Evolutionary conservation across 2,329 filamentous ascomycete genomes (phyloP), one percentile per base, ranked within the genome.

Genomic region (Trichoderma hamatum): DNA sequence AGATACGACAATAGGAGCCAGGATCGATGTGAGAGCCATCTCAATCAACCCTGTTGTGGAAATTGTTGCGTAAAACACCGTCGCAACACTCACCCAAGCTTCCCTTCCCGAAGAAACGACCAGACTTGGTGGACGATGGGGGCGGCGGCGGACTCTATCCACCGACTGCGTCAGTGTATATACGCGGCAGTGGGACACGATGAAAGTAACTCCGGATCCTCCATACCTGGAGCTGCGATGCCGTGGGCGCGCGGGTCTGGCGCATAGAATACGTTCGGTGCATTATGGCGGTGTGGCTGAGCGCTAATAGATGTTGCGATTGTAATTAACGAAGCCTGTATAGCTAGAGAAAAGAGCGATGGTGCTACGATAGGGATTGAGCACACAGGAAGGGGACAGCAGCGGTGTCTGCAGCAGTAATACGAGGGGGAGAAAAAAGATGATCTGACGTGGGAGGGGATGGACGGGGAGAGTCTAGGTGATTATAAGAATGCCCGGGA

Each of bases 261-360:
- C 96, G 94, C 96, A 97, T 97, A 77, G 94, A 97, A 82, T 98
- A 99, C 74, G 96, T 97, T 81, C 95, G 94, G 88, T 99, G 96
- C 95, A 99, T 99, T 69, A 71, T 83, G 82, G 70, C 64, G 71
- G 71, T 71, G 70, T 55, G 67, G 68, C 64, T 66, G 64, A 54
- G 72, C 73, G 72, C 72, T 70, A 69, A 62, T 56, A 69, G 68
- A 63, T 69, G 69, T 71, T 65, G 68, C 49, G n/a, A 68, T 65
- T 52, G 68, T 49, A 11, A 70, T 62, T 46, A 43, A 65, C 43
- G 46, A 39, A 67, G 60, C 19, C 28, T 21, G 5, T 39, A 49
- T 54, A 32, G 49, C 49, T 30, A 51, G 32, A 68, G 52, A 52
- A 30, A 55, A 52, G 28, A 51, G 30, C 39, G 36, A 64, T 43